Base-by-base conservation (phyloP, 2,329 filamentous ascomycete species). In the Neodidymelliopsis sp. region DNA sequence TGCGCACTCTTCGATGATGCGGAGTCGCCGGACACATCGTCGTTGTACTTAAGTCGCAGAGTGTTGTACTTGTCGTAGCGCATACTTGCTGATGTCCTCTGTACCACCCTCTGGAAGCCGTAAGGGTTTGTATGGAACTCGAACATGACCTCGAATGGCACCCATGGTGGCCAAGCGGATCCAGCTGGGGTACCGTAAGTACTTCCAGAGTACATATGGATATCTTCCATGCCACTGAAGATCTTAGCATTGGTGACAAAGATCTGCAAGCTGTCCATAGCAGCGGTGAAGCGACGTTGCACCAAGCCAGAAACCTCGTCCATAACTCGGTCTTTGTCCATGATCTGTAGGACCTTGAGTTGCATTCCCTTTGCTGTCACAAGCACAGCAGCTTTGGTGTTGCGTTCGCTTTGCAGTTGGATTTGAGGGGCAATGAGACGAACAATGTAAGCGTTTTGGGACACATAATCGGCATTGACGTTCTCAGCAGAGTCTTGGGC, bases 51-150 rank as follows among this genome's bases (percentile, higher is more conserved):
- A 54, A 99, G 80, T 56, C 94, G 91, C 45, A 99, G 81, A 11
- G 91, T 93, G 72, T 99, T 99, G 84, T 93, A 97, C 74, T 99
- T 97, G 79, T 99, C 93, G 71, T 95, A 97, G 51, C 93, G 86
- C 60, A 99, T 80, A 77, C 88, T 92, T 16, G 93, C 94, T 4
- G 93, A 99, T 1, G 94, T 99, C 72, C 95, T 93, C 71, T 97
- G 91, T 9, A 99, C 92, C 22, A 99, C 92, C 52, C 94, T 86
- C 70, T 93, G 93, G 79, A 99, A 99, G n/a, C 95, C 94, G 66
- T 96, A 96, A 0, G 94, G 93, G 71, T 96, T 92, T 5, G 89
- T 83, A 57, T 93, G 80, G 73, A 97, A 99, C 72, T 97, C 92
- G 65, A 96, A 97, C 88, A 99, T 97, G 62, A 96, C 90, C 74